Percentiles rank a stretch among this genome's conserved stretches.
phyloP scores from a whole-genome alignment of 176 grass and related monocot species.

The Rhynchospora breviuscula region DNA sequence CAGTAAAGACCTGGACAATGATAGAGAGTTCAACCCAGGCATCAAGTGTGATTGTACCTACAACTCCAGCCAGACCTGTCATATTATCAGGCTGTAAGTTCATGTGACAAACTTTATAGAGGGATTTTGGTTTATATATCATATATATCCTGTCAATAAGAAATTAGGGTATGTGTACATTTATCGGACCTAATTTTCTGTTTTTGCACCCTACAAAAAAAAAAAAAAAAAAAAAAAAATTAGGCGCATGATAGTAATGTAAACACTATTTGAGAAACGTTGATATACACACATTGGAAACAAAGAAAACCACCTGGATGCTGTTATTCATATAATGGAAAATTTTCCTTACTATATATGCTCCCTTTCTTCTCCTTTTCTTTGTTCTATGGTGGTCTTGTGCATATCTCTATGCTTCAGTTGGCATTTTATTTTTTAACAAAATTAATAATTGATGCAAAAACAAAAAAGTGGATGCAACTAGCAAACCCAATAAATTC shows the following conservation, averaged over 20 bases:
- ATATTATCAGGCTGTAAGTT: constrained; percentile 37
- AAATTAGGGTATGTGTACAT: not conserved
- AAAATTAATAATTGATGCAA: not conserved
- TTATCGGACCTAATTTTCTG: not conserved
- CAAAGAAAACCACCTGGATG: not conserved
- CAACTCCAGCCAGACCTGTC: constrained; percentile 5
- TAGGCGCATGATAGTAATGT: not conserved
- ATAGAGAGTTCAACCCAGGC: not conserved
- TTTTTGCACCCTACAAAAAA: not conserved
- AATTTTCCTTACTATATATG: not conserved
- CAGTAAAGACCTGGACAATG: constrained; percentile 7
- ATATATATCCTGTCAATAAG: not conserved
- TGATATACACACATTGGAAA: not conserved
- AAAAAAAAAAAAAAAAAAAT: not conserved
- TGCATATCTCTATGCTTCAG: not conserved
- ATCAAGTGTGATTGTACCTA: constrained; percentile 21
- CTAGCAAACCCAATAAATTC: not conserved
- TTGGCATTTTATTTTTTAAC: not conserved
- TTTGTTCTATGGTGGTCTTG: not conserved
- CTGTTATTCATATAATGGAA: not conserved
- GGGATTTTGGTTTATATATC: too few species aligned
- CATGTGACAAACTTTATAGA: not conserved
- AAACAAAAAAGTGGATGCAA: not conserved
- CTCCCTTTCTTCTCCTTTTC: not conserved
- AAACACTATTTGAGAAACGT: not conserved